Percentiles rank a stretch among this genome's conserved stretches.
Conservation (phyloP, 2,329 filamentous ascomycete genomes). For the Botrytis elliptica region DNA sequence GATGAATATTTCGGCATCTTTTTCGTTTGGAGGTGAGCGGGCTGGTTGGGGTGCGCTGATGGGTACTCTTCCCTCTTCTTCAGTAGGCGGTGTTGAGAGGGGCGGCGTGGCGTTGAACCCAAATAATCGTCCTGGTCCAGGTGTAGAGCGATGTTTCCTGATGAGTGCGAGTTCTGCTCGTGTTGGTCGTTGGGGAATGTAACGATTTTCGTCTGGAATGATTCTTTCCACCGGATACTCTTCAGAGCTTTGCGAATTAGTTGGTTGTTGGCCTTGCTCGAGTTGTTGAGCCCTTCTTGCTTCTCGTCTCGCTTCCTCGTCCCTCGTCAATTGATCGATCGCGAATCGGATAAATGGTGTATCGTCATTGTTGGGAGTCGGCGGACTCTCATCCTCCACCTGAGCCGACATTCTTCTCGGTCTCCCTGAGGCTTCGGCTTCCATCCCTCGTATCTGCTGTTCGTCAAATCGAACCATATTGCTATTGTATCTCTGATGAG, state of each 20-base stretch:
- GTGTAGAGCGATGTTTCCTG: conserved; percentile 41
- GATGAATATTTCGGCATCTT: conserved; percentile 46
- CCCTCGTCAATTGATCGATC: conserved; percentile 78
- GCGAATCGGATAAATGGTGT: conserved; percentile 87
- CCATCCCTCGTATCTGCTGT: conserved; percentile 32
- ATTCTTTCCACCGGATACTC: conserved; percentile 52
- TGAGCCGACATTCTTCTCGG: conserved; percentile 28
- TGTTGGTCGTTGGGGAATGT: conserved; percentile 29
- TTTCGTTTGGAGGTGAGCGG: conserved; percentile 17
- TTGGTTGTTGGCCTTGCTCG: conserved; percentile 48
- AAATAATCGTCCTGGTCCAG: conserved; percentile 35
- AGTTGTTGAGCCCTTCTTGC: conserved; percentile 34
- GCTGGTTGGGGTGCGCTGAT: background rate
- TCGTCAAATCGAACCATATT: conserved; percentile 36
- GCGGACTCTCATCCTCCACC: conserved; percentile 25
- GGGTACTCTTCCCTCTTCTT: conserved; percentile 5
- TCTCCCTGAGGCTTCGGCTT: conserved; percentile 29
- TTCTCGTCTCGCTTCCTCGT: conserved; percentile 56
- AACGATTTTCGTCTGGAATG: conserved; percentile 46
- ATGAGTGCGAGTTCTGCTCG: conserved; percentile 38
- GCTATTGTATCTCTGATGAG: conserved; percentile 5
- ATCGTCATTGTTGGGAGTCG: conserved; percentile 67
- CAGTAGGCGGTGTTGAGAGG: conserved; percentile 27
- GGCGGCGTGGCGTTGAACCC: conserved; percentile 37
- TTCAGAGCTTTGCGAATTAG: conserved; percentile 41